These are phyloP conservation scores for Solanum pinnatisectum DNA, from an alignment of 257 asterid genomes.

Conservation along the genomic window DNA sequence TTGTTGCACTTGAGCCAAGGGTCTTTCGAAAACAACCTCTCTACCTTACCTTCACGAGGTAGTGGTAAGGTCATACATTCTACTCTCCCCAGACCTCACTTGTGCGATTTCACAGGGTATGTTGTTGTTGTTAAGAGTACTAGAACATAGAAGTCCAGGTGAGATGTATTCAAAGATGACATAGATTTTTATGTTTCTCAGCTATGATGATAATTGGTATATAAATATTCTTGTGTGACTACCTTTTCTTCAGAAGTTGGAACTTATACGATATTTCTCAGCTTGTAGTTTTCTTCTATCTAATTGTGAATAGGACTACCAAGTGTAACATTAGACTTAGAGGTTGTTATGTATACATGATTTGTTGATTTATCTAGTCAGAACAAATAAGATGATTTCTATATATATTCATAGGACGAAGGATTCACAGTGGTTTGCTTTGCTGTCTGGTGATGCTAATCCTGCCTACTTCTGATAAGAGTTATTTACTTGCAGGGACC, in stretches of 20 bases:
- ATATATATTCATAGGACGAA: not conserved
- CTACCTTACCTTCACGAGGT: no score
- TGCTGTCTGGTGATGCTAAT: not conserved
- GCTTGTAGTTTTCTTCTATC: not conserved
- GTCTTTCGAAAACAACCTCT: no score
- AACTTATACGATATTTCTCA: no score
- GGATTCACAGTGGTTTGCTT: not conserved
- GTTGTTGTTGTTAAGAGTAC: not conserved
- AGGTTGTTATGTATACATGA: not conserved
- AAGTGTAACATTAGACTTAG: not conserved
- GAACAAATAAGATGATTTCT: not conserved
- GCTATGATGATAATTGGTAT: no score
- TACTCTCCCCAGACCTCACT: no score
- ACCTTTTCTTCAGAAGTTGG: no score
- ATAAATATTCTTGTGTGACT: no score
- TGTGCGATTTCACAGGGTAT: no score
- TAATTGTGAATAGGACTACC: not conserved
- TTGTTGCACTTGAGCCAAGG: no score
- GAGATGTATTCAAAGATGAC: not conserved
- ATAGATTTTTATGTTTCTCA: not conserved
- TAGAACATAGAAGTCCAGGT: not conserved
- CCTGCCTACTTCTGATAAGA: not conserved
- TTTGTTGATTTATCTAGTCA: not conserved
- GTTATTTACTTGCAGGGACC: constrained; percentile 48
- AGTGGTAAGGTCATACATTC: no score